Base-by-base conservation (phyloP, 768 basidiomycete species). In the Mycena leptocephala region DNA sequence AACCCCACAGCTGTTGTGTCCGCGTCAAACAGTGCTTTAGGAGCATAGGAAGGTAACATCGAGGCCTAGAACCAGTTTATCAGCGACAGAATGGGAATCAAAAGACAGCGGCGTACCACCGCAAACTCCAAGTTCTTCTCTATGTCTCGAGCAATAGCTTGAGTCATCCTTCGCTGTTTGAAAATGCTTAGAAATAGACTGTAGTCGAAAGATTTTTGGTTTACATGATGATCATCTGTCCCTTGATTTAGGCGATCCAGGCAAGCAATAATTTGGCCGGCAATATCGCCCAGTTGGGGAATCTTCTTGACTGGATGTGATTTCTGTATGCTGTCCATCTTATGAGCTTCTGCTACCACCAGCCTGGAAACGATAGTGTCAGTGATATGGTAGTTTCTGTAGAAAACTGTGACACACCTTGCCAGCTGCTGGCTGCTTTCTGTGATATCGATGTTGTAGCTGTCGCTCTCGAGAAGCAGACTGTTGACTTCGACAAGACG, bases 401-500 rank as follows among this genome's bases (percentile, higher is more conserved):
- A 68, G 28, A 53, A n/a, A 35, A 20, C 16, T 30, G 22, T 14
- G 35, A 56, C 67, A 26, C 9, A 68, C 67, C 30, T 39, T 5
- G 67, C 67, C 26, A 68, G 24, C 51, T 68, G n/a, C 24, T 39
- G 10, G 67, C 67, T 41, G 53, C 46, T 51, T 32, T 51, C 30
- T 10, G 16, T 14, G 32, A 66, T 20, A 66, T 48, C 30, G n/a
- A 51, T 56, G 20, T 55, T 14, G 37, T 68, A 41, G 35, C n/a
- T 30, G 51, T 68, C 35, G 37, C 53, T 28, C 53, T 55, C 35
- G 35, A 56, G 63, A 20, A 65, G 51, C 8, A 56, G 10, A 55
- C 32, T 30, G 33, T 68, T 56, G 37, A 41, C 67, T 43, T 68
- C 67, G 2, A 56, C 66, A 35, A 68, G 66, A 53, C 53, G 53